Evolutionary conservation across 164 flowering plant species (phyloP).

Genomic region (Dillenia suffruticosa): DNA sequence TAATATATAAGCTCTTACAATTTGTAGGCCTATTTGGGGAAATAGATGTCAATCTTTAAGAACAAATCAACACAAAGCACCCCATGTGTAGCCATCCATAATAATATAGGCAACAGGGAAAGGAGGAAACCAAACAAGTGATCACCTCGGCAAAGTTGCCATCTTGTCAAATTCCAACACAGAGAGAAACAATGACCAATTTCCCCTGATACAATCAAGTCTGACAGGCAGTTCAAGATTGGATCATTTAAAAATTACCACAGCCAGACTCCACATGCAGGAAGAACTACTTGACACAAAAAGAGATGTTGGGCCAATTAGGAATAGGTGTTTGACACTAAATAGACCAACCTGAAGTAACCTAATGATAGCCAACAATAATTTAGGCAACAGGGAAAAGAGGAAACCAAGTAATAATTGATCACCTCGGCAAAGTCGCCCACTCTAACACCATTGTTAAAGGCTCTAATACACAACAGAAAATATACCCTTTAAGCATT

Average conservation of each 20-base stretch:
- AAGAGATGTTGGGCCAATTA: background rate
- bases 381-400: constrained; percentile 6
- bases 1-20: background rate
- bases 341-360: constrained; percentile 1
- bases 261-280: too few relatives aligned
- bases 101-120: constrained; percentile 10
- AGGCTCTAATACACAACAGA: too few relatives aligned
- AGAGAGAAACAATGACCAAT: too few relatives aligned
- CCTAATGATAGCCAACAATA: background rate
- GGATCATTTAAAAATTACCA: too few relatives aligned
- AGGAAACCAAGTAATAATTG: constrained; percentile 6
- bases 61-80: background rate
- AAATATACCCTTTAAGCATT: too few relatives aligned
- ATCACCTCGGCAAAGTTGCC: constrained; percentile 12
- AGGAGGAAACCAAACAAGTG: constrained; percentile 3
- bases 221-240: too few relatives aligned
- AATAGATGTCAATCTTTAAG: background rate
- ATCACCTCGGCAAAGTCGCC: constrained; percentile 34
- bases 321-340: background rate
- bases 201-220: too few relatives aligned
- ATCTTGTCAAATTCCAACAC: background rate
- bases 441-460: background rate
- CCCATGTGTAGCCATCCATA: constrained; percentile 2
- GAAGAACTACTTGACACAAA: too few relatives aligned
- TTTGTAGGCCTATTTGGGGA: background rate